Percentiles rank a stretch among this genome's conserved stretches.
phyloP scores from a whole-genome alignment of 352 stramenopile species.

The Blastocystis sp. region DNA sequence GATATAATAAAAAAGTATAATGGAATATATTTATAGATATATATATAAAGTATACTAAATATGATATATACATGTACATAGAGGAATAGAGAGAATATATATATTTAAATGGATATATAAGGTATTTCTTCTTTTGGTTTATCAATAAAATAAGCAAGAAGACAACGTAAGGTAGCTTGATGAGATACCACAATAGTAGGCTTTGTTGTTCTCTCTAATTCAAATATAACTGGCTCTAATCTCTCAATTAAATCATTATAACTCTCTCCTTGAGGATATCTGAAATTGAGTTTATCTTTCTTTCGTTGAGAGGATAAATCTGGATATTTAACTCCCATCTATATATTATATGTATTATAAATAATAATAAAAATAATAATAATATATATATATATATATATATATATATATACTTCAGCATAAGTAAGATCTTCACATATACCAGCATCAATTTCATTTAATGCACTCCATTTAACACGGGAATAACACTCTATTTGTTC shows the following conservation, averaged over 20 bases:
- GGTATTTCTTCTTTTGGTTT: constrained; percentile 67
- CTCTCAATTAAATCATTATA: constrained; percentile 89
- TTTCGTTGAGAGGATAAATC: constrained; percentile 23
- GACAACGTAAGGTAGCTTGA: constrained; percentile 74
- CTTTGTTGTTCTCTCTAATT: constrained; percentile 79
- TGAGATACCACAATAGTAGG: constrained; percentile 69
- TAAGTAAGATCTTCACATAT: constrained; percentile 87
- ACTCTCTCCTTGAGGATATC: constrained; percentile 60
- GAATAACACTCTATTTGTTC: constrained; percentile 56
- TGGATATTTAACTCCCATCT: constrained; percentile 26
- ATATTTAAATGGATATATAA: constrained; percentile 62
- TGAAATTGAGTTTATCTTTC: constrained; percentile 36
- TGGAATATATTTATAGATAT: too few relatives aligned
- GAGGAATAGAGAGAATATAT: background rate
- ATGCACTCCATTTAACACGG: constrained; percentile 42
- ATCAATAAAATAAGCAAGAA: constrained; percentile 86
- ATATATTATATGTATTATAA: background rate
- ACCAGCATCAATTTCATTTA: constrained; percentile 85
- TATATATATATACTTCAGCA: constrained; percentile 74
- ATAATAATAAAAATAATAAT: background rate
- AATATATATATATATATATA: constrained; percentile 42
- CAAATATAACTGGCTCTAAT: constrained; percentile 80
- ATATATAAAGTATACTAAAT: too few relatives aligned
- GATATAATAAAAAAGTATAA: too few relatives aligned
- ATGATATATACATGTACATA: too few relatives aligned